These are phyloP conservation scores for Firmiana major DNA, from an alignment of 345 rosid species.

Conservation along the genomic window DNA sequence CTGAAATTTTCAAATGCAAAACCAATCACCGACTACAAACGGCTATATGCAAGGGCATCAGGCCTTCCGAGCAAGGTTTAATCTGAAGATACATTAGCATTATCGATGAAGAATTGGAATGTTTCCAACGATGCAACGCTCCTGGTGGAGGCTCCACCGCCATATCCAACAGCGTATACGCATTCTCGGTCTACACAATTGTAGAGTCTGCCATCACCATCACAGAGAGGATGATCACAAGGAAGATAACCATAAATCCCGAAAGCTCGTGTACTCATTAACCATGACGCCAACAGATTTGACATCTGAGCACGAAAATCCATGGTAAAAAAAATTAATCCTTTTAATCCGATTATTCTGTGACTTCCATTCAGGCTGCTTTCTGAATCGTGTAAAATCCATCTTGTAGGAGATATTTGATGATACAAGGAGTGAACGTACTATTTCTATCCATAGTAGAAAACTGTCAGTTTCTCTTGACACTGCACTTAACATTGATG, in stretches of 20 bases:
- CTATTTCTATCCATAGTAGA: slow-evolving; percentile 61
- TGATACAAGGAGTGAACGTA: slow-evolving; percentile 61
- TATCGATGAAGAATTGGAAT: too few species aligned
- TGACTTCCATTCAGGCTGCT: not conserved
- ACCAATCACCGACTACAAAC: slow-evolving; percentile 33
- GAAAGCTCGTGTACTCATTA: slow-evolving; percentile 36
- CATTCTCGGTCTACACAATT: not conserved
- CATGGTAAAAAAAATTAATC: slow-evolving; percentile 28
- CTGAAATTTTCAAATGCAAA: slow-evolving; percentile 57
- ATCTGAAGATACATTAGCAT: too few species aligned
- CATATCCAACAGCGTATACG: too few species aligned
- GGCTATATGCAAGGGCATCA: slow-evolving; percentile 66
- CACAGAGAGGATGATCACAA: not conserved
- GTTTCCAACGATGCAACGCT: too few species aligned
- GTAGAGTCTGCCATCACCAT: not conserved
- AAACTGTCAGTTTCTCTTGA: slow-evolving; percentile 64
- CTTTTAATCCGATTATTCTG: not conserved
- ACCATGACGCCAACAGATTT: slow-evolving; percentile 19
- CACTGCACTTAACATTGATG: slow-evolving; percentile 37
- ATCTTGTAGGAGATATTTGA: slow-evolving; percentile 56
- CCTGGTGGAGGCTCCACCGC: too few species aligned
- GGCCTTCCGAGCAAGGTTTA: slow-evolving; percentile 38
- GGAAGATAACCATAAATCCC: slow-evolving; percentile 2
- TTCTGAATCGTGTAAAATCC: not conserved
- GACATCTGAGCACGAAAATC: slow-evolving; percentile 54